Conservation (phyloP, 441 rosid genomes). For the Gossypium laxum region DNA sequence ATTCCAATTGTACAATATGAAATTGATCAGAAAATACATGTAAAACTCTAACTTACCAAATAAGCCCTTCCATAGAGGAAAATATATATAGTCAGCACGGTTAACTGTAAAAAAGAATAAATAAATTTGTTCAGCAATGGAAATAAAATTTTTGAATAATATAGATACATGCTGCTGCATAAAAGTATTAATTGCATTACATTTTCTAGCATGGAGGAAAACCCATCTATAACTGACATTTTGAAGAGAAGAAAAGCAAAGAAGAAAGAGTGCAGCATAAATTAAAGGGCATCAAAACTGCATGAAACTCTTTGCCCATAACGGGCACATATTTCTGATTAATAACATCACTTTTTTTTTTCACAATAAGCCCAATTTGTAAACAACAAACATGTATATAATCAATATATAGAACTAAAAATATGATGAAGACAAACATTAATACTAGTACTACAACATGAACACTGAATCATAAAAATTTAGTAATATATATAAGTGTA, state of each 20-base stretch:
- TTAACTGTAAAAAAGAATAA: constrained; percentile 58
- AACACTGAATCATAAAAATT: neutral
- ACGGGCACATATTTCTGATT: neutral
- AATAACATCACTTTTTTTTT: neutral
- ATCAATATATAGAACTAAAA: neutral
- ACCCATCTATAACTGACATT: neutral
- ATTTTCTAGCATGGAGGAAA: neutral
- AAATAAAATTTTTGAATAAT: neutral
- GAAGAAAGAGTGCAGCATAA: neutral
- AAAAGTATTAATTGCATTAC: neutral
- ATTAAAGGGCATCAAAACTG: neutral
- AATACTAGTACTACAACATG: neutral
- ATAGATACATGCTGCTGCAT: neutral
- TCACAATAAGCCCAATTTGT: neutral
- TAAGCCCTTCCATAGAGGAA: constrained; percentile 90
- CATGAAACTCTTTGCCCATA: neutral
- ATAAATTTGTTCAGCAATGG: neutral
- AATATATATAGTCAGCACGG: constrained; percentile 76
- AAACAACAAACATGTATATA: neutral
- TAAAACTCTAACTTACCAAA: constrained; percentile 54
- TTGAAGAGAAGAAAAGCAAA: neutral
- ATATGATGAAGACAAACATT: neutral
- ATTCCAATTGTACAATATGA: neutral
- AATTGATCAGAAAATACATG: neutral
- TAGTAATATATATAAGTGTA: neutral